Percentiles rank a stretch among this genome's conserved stretches.
Evolutionary conservation across 1,284 basidiomycete species (phyloP).

Genomic region (Fomitopsis palustris): DNA sequence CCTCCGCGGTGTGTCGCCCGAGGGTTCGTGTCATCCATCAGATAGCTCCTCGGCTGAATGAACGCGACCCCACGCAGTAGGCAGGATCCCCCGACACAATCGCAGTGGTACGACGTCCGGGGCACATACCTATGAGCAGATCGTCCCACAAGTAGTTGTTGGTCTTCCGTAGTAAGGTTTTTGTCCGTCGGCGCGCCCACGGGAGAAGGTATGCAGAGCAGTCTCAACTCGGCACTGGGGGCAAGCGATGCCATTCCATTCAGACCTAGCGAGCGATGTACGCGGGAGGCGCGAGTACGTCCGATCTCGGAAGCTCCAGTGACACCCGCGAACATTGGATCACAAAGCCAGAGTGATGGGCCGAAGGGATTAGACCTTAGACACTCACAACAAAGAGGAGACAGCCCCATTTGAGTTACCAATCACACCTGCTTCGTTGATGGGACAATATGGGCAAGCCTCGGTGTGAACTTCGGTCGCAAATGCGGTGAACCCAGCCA

Average conservation of each 20-base stretch:
- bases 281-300: background rate
- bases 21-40: background rate
- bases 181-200: background rate
- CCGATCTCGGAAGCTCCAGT: background rate
- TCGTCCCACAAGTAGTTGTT: background rate
- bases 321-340: background rate
- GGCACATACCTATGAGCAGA: background rate
- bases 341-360: background rate
- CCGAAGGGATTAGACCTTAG: background rate
- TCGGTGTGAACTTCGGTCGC: background rate
- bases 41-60: background rate
- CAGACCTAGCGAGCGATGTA: background rate
- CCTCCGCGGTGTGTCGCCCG: background rate
- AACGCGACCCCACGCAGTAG: background rate
- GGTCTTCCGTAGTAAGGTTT: background rate
- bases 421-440: too few species aligned
- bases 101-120: background rate
- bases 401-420: too few species aligned
- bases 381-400: background rate
- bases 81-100: background rate
- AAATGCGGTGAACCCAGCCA: background rate
- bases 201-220: background rate
- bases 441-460: background rate
- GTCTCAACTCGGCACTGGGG: background rate
- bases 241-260: background rate